Base-by-base conservation (phyloP, 2,329 filamentous ascomycete genomes). In the Rutstroemia sp. region DNA sequence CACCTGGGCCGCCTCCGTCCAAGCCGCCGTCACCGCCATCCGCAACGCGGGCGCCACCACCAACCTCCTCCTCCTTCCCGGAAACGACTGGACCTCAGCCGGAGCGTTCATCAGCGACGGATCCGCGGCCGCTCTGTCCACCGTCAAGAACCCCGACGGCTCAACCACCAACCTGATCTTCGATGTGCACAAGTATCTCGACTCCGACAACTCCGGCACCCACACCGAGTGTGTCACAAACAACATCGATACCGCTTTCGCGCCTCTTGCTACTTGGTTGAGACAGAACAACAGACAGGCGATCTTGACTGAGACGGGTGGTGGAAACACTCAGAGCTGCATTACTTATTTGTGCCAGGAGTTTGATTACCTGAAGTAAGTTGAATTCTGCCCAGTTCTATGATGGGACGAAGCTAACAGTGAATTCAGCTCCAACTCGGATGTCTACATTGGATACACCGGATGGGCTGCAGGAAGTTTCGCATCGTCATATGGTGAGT, bases 11-110 rank as follows among this genome's bases (percentile, higher is more conserved):
- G 67, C 74, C 4, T 82, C 80, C 0, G 79, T 81, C 58, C 85
- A 88, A 65, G 75, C 74, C 12, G 82, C 75, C 16, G 84, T 89
- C 1, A 83, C 78, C 0, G 84, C 82, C 3, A 87, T 89, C 63
- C 80, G 85, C 45, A 69, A 76, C 44, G 78, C 81, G 2, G 84
- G 84, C n/a, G 83, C 84, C n/a, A 77, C 73, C 0, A 71, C 71
- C 19, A 81, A 88, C 60, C 77, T 81, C 64, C 86, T 88, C 61
- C 73, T 88, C 12, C 76, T 87, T 1, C 80, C 85, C 0, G 84
- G 84, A 2, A 83, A 76, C 39, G 78, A 80, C 63, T 87, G 78
- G 65, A 76, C 79, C 7, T 76, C 73, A 51, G 79, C 78, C 2
- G 74, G 70, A 41, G 72, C 72, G 2, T 75, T 81, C 51, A 70